Base-by-base conservation (phyloP, 2,329 filamentous ascomycete genomes). In the Clonostachys rhizophaga region DNA sequence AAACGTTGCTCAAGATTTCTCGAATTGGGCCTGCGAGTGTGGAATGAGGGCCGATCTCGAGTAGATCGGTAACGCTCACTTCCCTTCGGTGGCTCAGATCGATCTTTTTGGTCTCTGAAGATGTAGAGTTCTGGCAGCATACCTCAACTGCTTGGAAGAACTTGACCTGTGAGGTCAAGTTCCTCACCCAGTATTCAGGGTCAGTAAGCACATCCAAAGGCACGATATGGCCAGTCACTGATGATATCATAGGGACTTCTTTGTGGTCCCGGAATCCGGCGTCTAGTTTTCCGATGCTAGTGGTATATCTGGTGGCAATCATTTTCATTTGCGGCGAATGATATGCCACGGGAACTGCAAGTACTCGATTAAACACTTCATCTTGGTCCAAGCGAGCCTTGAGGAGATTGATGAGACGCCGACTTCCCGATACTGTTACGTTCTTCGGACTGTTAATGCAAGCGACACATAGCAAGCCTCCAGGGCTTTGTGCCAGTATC, bases 261-360 rank as follows among this genome's bases (percentile, higher is more conserved):
- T 16, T 12, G n/a, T 12, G n/a, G 35, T 3, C 12, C 12, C 12
- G 35, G n/a, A 12, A 13, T 4, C 35, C 35, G 18, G 18, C 18
- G 4, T 18, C 18, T 18, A 18, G 18, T 2, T 50, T 43, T 37
- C 35, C 35, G 35, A 37, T 12, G 17, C 20, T 5, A 8, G 4
- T 14, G 20, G 43, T 40, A 39, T 66, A 67, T 5, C 51, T 49
- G 0, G 48, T 45, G 0, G 57, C 56, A 5, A 62, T 46, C 3
- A 40, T 39, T 8, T 50, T 17, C 50, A 51, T 51, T 42, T 53
- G 51, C 6, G 46, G 20, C 3, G 54, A 56, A 44, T 56, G 54
- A 24, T 56, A 56, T 2, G 52, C 54, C 17, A 45, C 46, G n/a
- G 50, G 49, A 1, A 49, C 47, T 10, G 34, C n/a, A 4, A 56